Percentiles rank a stretch among this genome's conserved stretches.
These are phyloP conservation scores for Phytophthora boehmeriae DNA, from an alignment of 352 stramenopile genomes.

Conservation along the genomic window DNA sequence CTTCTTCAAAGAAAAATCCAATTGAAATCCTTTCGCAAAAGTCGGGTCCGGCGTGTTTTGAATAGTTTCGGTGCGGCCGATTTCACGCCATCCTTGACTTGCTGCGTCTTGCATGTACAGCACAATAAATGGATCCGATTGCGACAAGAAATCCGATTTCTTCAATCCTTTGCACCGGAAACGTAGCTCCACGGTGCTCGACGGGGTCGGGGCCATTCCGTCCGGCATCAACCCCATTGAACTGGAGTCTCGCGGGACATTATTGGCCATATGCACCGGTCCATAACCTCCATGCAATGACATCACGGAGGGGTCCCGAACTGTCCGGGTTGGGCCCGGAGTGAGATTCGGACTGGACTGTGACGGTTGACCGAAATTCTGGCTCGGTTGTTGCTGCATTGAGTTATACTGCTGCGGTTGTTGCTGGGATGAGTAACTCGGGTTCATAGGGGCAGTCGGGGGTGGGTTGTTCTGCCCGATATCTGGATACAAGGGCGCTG, in stretches of 20 bases:
- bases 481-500: slow-evolving; percentile 24
- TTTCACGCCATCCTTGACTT: slow-evolving; percentile 56
- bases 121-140: slow-evolving; percentile 80
- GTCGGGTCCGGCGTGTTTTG: slow-evolving; percentile 66
- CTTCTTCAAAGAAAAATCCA: slow-evolving; percentile 86
- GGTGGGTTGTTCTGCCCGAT: slow-evolving; percentile 17
- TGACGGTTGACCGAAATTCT: slow-evolving; percentile 3
- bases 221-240: slow-evolving; percentile 28
- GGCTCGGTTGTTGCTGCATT: neutral
- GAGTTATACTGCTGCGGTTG: neutral
- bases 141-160: slow-evolving; percentile 70
- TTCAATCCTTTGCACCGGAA: slow-evolving; percentile 77
- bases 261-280: slow-evolving; percentile 35
- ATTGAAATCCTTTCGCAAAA: slow-evolving; percentile 73
- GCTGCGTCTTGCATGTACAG: slow-evolving; percentile 68
- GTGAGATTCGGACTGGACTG: slow-evolving; percentile 13
- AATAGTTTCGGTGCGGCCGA: slow-evolving; percentile 83
- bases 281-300: slow-evolving; percentile 53
- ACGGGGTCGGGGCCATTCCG: slow-evolving; percentile 37
- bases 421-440: neutral
- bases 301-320: slow-evolving; percentile 8
- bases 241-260: slow-evolving; percentile 15
- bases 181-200: slow-evolving; percentile 71
- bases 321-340: slow-evolving; percentile 12
- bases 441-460: slow-evolving; percentile 13